These are phyloP conservation scores for Emergomyces orientalis DNA, from an alignment of 2,329 filamentous ascomycete species.

Conservation along the genomic window DNA sequence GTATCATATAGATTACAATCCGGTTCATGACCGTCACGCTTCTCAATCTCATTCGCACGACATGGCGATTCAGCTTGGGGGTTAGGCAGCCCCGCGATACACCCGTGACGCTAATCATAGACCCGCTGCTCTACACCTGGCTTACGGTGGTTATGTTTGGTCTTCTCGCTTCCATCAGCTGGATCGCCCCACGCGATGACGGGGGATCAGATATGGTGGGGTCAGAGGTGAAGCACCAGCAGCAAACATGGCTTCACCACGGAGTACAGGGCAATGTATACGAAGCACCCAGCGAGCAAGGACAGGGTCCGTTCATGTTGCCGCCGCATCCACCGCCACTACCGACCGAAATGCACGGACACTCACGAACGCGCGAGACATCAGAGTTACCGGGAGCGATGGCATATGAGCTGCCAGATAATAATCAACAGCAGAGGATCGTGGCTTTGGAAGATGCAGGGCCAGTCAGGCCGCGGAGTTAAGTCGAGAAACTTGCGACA, in stretches of 20 bases:
- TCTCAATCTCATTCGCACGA: too few relatives aligned
- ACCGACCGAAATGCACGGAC: neutral
- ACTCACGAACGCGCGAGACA: neutral
- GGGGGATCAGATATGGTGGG: neutral
- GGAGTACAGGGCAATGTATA: neutral
- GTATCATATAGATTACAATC: too few relatives aligned
- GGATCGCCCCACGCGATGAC: neutral
- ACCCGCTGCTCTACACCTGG: neutral
- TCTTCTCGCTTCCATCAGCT: neutral
- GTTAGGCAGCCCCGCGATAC: too few relatives aligned
- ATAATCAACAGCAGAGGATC: neutral
- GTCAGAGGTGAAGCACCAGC: too few relatives aligned
- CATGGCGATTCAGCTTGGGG: too few relatives aligned
- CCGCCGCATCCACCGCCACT: neutral
- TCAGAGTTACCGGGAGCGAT: neutral
- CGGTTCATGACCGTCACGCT: too few relatives aligned
- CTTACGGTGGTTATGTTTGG: neutral
- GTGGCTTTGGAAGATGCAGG: neutral
- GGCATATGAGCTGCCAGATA: neutral
- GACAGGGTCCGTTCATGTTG: neutral
- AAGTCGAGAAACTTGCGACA: neutral
- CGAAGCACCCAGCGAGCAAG: neutral
- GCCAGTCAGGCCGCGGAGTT: neutral
- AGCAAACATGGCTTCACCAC: too few relatives aligned
- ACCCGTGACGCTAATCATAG: too few relatives aligned